phyloP scores from a whole-genome alignment of 2,329 filamentous ascomycete species.

The Neurospora sp. region DNA sequence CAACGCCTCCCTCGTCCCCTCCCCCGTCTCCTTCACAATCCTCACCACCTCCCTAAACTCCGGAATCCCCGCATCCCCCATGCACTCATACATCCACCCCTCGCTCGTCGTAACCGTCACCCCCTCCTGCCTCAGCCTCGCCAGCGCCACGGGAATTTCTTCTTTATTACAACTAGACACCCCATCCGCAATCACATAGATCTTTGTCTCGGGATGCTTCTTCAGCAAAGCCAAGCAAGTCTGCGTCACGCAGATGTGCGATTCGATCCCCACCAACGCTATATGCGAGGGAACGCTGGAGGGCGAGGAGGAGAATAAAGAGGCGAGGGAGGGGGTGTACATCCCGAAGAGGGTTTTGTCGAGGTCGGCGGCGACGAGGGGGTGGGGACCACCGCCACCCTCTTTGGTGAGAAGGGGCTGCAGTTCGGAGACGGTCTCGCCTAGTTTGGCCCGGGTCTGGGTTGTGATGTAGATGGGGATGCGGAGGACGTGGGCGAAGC shows the following conservation, averaged over 20 bases:
- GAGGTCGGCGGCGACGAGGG: constrained; percentile 35
- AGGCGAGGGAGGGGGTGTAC: constrained; percentile 59
- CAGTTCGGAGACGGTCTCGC: constrained; percentile 69
- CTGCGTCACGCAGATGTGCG: constrained; percentile 90
- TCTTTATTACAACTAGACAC: constrained; percentile 80
- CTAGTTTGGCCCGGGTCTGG: constrained; percentile 70
- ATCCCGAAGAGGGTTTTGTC: constrained; percentile 93
- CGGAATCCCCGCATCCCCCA: constrained; percentile 67
- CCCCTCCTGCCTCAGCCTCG: constrained; percentile 64
- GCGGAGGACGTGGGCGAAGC: constrained; percentile 51
- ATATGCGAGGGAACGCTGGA: constrained; percentile 30
- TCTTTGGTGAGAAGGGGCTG: constrained; percentile 25
- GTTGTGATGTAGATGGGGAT: constrained; percentile 82
- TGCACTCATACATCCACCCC: constrained; percentile 78
- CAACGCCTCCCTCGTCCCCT: constrained; percentile 60
- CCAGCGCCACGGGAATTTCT: constrained; percentile 72
- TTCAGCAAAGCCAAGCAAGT: constrained; percentile 73
- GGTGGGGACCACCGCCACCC: constrained; percentile 13
- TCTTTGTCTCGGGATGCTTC: constrained; percentile 54
- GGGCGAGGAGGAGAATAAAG: constrained; percentile 22
- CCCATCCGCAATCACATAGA: constrained; percentile 82
- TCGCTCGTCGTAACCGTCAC: constrained; percentile 78
- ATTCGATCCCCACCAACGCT: constrained; percentile 83
- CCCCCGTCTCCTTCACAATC: constrained; percentile 68
- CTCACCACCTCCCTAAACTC: constrained; percentile 66